Base-by-base conservation (phyloP, 768 basidiomycete genomes). In the Suillus subaureus region DNA sequence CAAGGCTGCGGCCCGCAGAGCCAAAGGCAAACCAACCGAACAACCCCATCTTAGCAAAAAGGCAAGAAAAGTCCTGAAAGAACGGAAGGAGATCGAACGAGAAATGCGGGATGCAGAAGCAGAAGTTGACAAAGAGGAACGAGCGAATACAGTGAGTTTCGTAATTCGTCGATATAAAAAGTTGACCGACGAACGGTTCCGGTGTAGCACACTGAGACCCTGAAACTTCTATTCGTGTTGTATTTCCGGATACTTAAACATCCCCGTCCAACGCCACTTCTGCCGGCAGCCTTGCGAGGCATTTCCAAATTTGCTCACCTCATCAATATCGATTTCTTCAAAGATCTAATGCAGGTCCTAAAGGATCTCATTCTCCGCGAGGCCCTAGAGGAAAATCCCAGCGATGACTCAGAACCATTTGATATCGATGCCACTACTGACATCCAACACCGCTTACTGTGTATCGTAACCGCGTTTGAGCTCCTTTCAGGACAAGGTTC, bases 241-340 rank as follows among this genome's bases (percentile, higher is more conserved):
- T 99, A 99, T 81, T 99, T 99, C 79, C 90, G 92, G 67, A 92
- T 99, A 70, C 83, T 99, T 70, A 99, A 99, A 79, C 89, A 88
- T 74, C 88, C 93, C 13, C 82, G 81, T 28, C 88, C 90, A 39
- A 92, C 92, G 2, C 86, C 89, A 21, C 84, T 99, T 11, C 84
- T 99, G 16, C 89, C 94, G 26, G 86, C 92, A 39, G 96, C 96
- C 51, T 83, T 99, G 68, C 89, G 91, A 72, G 97, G 97, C 67
- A 92, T 99, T 71, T 89, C 96, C 3, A 90, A 88, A 79, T 99
- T 94, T 73, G 91, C 97, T 1, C 97, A 99, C 75, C 87, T 98
- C 65, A 95, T 99, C 76, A 99, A 97, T 78, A 87, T 99, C 70
- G 96, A 99, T 76, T 99, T 99, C 80, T 99, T 99, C 87, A 90